Conservation (phyloP, 768 basidiomycete species). For the Sutorius australiensis region DNA sequence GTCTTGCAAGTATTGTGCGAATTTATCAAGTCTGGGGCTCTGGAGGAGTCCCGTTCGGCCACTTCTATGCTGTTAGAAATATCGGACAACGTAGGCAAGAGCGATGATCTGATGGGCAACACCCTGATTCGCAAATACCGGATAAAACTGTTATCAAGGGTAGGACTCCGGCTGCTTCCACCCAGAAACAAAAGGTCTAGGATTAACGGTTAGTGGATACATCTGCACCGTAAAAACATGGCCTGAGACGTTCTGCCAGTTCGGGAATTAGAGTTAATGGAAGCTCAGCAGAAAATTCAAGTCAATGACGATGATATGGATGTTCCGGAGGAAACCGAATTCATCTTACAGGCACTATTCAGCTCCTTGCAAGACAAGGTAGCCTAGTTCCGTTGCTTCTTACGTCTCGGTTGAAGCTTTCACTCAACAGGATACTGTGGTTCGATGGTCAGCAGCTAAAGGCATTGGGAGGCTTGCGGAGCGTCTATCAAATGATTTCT, state of each 20-base stretch:
- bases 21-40: constrained; percentile 60
- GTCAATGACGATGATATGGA: constrained; percentile 41
- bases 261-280: constrained; percentile 22
- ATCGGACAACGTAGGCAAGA: constrained; percentile 39
- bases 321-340: constrained; percentile 76
- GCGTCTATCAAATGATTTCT: constrained; percentile 71
- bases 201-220: constrained; percentile 38
- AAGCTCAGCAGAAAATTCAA: constrained; percentile 6
- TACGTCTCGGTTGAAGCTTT: not conserved
- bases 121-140: constrained; percentile 66
- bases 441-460: constrained; percentile 94
- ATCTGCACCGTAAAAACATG: constrained; percentile 24
- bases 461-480: constrained; percentile 82
- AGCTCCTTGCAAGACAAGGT: constrained; percentile 79
- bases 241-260: constrained; percentile 19
- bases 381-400: constrained; percentile 1
- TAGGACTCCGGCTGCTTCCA: constrained; percentile 61
- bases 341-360: constrained; percentile 68
- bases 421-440: constrained; percentile 74
- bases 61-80: constrained; percentile 45
- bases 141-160: constrained; percentile 63
- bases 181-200: constrained; percentile 35
- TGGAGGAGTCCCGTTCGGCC: constrained; percentile 46
- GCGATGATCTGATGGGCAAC: constrained; percentile 45
- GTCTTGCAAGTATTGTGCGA: constrained; percentile 67